Evolutionary conservation across 768 basidiomycete genomes (phyloP), one percentile per base, ranked within the genome.

Genomic region (Podaxis rugospora): DNA sequence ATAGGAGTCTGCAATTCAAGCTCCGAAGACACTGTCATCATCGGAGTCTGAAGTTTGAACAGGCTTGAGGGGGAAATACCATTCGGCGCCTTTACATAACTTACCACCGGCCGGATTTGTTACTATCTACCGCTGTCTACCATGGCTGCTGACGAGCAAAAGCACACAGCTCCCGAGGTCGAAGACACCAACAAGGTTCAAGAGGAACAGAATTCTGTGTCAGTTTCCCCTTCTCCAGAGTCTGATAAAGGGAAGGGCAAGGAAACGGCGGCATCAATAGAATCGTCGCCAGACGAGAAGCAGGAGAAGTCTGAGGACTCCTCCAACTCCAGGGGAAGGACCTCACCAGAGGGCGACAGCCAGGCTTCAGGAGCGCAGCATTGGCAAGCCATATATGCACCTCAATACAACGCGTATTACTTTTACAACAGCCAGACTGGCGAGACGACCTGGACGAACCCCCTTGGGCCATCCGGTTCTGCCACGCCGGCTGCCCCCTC

Each of bases 391-490:
- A 81, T 94, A 32, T 93, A 80, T 74, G 86, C 91, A 1, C 83
- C 90, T 1, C 78, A 86, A 63, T 84, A 90, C 76, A 89, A 83
- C 71, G 80, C 89, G 9, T 94, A 94, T 74, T 94, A 94, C 72
- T 94, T 93, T 77, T 90, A 80, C 80, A 94, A 93, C 72, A 60
- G 84, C 9, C 71, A 75, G 62, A 92, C 92, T 0, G 78, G 87
- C 56, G 85, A 93, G 75, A 93, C 92, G 16, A 93, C 92, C 2
- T 93, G 92, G 92, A 75, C 76, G 28, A 93, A 93, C 67, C 92
- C 92, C 9, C 77, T 94, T 42, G 76, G 83, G 47, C 73, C 73
- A 16, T 52, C 67, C 47, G 65, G 66, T n/a, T 56, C 62, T 36
- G n/a, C 61, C 42, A 46, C 59, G 27, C 46, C 54, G 36, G 23